Base-by-base conservation (phyloP, 2,329 filamentous ascomycete species). In the Scedosporium apiospermum region DNA sequence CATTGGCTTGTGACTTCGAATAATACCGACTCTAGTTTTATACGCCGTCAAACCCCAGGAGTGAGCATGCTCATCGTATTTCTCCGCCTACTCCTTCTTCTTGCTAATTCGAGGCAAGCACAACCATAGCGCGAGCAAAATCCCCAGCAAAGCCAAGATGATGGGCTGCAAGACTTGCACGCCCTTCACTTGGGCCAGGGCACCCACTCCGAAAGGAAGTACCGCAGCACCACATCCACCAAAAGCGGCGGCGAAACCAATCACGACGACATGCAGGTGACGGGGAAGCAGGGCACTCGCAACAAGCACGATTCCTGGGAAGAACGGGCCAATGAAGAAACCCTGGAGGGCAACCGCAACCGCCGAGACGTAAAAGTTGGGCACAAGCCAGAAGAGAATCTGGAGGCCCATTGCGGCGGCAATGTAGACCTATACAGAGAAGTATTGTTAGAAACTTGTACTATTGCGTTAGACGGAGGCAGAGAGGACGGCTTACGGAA, bases 341-440 rank as follows among this genome's bases (percentile, higher is more conserved):
- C 90, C 90, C 65, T 91, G 83, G 0, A 93, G 71, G 0, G 85
- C 79, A 23, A 92, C 88, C 27, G 88, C 87, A 14, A 92, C 78
- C 7, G 88, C 85, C 0, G 88, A 89, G 30, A 89, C 87, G 64
- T 89, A 81, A 70, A 93, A 91, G 63, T 84, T 83, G 0, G 90
- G 90, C 0, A 95, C 86, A 3, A 93, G 84, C 90, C 90, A 95
- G 76, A 93, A 91, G 64, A 93, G 73, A 2, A 95, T 76, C 69
- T 91, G 82, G 34, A 91, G 78, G 0, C 69, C 84, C 61, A 91
- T 82, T 14, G 83, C 81, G 9, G 87, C 70, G 3, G 82, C 68
- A 6, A 93, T 79, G 71, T 95, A 96, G 10, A 41, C 30, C 59
- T 61, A 42, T 27, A 18, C 6, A 26, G 41, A 30, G 42, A 26